Conservation (phyloP, 75 land plant species). For the Selaginella tamariscina region DNA sequence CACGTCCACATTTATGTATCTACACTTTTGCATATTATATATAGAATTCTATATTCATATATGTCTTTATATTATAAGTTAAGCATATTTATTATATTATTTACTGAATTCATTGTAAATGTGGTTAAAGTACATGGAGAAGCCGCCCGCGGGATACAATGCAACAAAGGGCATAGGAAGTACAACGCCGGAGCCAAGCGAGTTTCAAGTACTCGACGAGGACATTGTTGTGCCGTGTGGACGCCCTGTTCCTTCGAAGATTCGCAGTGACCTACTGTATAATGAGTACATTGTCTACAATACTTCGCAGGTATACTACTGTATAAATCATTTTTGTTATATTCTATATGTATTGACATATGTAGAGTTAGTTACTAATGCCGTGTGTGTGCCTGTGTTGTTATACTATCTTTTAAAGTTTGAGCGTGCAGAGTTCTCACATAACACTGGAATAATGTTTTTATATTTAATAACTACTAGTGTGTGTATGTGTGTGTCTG, state of each 20-base stretch:
- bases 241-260: slow-evolving; percentile 57
- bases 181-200: slow-evolving; percentile 44
- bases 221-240: slow-evolving; percentile 86
- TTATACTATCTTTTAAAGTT: neutral
- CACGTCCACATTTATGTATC: too few relatives aligned
- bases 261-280: slow-evolving; percentile 55
- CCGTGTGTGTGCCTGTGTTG: neutral
- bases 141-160: slow-evolving; percentile 68
- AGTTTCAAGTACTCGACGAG: slow-evolving; percentile 57
- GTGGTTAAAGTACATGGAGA: slow-evolving; percentile 74
- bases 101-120: too few relatives aligned
- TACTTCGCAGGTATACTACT: slow-evolving; percentile 84
- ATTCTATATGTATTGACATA: neutral
- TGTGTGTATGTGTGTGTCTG: too few relatives aligned
- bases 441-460: neutral
- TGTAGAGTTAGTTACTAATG: neutral
- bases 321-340: too few relatives aligned
- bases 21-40: too few relatives aligned
- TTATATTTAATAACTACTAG: too few relatives aligned
- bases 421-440: neutral
- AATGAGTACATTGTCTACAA: slow-evolving; percentile 93
- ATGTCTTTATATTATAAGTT: too few relatives aligned
- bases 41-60: too few relatives aligned
- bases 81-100: too few relatives aligned
- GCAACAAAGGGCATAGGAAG: slow-evolving; percentile 88